Base-by-base conservation (phyloP, 805 yeast genomes). In the Hermanozyma aechmeae region DNA sequence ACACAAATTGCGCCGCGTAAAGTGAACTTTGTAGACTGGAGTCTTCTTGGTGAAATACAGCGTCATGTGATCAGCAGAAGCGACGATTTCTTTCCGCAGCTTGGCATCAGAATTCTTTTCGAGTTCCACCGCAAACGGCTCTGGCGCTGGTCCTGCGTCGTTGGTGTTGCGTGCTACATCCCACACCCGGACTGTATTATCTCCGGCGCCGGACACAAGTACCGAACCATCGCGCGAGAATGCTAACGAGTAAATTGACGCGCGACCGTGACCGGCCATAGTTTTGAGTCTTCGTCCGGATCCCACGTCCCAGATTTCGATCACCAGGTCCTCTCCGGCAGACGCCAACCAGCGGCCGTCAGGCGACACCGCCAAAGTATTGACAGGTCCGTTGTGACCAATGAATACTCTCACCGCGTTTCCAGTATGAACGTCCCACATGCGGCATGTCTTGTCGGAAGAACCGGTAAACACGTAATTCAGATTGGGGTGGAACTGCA, bases 311-410 rank as follows among this genome's bases (percentile, higher is more conserved):
- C 96, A 92, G 23, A 92, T 68, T 48, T 80, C 79, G 20, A 92
- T 81, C 7, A 80, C 71, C 24, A 86, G 76, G 52, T 92, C 97
- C 49, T 86, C 96, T 30, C 95, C 95, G 3, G 94, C 96, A 33
- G 86, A 74, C 4, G 97, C 96, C 32, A 92, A 61, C 89, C 95
- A 83, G 48, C 96, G 69, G 3, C 99, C 99, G 61, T 92, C 96
- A 0, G 97, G 97, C 1, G 95, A 80, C 6, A 85, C 94, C 0
- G 94, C 86, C 40, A 84, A 61, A 13, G 86, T 70, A 38, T 83
- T 80, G 14, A 92, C 73, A 1, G 96, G 80, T n/a, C 87, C 86
- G 3, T 86, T 74, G 46, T 87, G 96, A 2, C 96, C 96, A 53
- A 85, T 73, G 53, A 92, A 89, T 7, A 92, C 76, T 38, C 99